Percentiles rank a stretch among this genome's conserved stretches.
Evolutionary conservation across 306 rosid species (phyloP).

Genomic region (Styphnolobium japonicum): DNA sequence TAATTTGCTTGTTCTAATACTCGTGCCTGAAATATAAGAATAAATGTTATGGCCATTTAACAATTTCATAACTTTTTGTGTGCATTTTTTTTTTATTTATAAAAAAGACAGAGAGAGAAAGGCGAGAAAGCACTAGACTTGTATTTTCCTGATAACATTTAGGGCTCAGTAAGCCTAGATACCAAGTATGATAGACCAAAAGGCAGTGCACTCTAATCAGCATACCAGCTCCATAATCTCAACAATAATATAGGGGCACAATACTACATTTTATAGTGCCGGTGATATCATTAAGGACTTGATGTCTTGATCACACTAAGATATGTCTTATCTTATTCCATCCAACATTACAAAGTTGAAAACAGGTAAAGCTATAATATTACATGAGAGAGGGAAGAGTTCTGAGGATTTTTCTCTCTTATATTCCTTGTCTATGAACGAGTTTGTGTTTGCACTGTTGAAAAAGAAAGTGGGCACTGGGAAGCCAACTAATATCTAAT

Average conservation of each 20-base stretch:
- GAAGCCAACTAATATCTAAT: not conserved
- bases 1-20: constrained; percentile 62
- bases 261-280: not conserved
- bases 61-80: not conserved
- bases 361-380: not conserved
- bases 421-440: not conserved
- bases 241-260: not conserved
- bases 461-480: not conserved
- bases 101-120: not conserved
- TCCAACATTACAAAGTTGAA: not conserved
- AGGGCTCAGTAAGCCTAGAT: not conserved
- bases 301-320: too few species aligned
- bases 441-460: not conserved
- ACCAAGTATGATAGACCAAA: not conserved
- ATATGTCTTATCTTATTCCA: not conserved
- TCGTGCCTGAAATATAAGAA: constrained; percentile 45
- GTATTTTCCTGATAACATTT: not conserved
- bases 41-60: not conserved
- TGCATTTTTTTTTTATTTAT: not conserved
- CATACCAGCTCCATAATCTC: not conserved
- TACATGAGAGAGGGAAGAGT: not conserved
- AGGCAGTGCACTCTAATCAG: not conserved
- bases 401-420: not conserved
- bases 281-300: too few species aligned
- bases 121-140: not conserved